A percentile compares a stretch with the other conserved stretches of the same genome.
These are phyloP conservation scores for Lasiodiplodia citricola DNA, from an alignment of 2,329 filamentous ascomycete genomes.

Conservation along the genomic window DNA sequence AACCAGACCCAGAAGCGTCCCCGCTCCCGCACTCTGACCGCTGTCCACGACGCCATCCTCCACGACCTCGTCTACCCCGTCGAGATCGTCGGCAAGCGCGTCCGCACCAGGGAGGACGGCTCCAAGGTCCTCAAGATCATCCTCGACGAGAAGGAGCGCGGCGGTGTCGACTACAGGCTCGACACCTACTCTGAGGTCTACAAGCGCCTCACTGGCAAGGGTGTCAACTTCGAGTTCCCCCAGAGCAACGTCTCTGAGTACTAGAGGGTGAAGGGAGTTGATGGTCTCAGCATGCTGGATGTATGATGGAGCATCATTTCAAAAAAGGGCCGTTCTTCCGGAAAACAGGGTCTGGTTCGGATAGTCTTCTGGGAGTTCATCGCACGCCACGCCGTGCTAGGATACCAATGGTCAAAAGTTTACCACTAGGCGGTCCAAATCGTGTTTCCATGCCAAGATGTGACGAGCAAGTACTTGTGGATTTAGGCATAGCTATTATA, in stretches of 20 bases:
- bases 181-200: slow-evolving; percentile 99
- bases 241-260: slow-evolving; percentile 79
- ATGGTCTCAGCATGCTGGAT: slow-evolving; percentile 46
- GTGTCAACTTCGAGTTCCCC: slow-evolving; percentile 98
- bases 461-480: slow-evolving; percentile 8
- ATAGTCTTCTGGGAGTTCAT: slow-evolving; percentile 23
- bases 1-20: slow-evolving; percentile 98
- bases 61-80: slow-evolving; percentile 98
- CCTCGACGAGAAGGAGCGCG: slow-evolving; percentile 99
- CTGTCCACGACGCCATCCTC: slow-evolving; percentile 98
- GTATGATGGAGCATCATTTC: slow-evolving; percentile 27
- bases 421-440: slow-evolving; percentile 14
- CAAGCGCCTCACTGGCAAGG: slow-evolving; percentile 94
- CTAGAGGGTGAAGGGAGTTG: slow-evolving; percentile 61
- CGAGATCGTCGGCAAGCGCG: slow-evolving; percentile 99
- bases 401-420: slow-evolving; percentile 26
- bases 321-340: slow-evolving; percentile 22
- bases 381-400: slow-evolving; percentile 21
- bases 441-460: slow-evolving; percentile 1
- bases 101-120: slow-evolving; percentile 98
- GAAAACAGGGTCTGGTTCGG: slow-evolving; percentile 26
- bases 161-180: slow-evolving; percentile 98
- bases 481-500: slow-evolving; percentile 1
- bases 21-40: slow-evolving; percentile 95
- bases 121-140: slow-evolving; percentile 99